Evolutionary conservation across 2,329 filamentous ascomycete species (phyloP).

Genomic region (Ceratocystis papillata): DNA sequence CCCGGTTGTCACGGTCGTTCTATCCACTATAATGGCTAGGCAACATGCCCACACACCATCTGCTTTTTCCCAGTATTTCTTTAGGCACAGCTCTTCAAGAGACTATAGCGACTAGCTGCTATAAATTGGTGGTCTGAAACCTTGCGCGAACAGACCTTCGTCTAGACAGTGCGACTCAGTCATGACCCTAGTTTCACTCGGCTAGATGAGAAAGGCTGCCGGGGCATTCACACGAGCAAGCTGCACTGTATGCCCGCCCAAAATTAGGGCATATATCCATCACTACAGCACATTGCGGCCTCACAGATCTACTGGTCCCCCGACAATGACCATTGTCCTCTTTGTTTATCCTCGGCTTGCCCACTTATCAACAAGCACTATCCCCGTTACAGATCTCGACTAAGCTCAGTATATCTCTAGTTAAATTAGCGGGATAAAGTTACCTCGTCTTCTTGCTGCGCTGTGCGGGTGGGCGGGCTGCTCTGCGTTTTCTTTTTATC

Average conservation of each 20-base stretch:
- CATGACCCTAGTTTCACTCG: neutral
- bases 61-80: neutral
- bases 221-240: neutral
- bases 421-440: neutral
- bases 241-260: neutral
- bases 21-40: neutral
- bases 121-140: constrained; percentile 13
- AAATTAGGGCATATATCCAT: neutral
- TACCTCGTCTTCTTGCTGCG: constrained; percentile 5
- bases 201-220: constrained; percentile 7
- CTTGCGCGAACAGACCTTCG: neutral
- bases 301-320: neutral
- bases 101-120: neutral
- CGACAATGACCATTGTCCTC: neutral
- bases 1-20: constrained; percentile 6
- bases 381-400: neutral
- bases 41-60: neutral
- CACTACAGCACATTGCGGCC: neutral
- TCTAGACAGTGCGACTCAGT: constrained; percentile 3
- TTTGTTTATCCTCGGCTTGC: neutral
- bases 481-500: neutral
- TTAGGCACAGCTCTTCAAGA: neutral
- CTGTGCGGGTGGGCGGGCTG: constrained; percentile 6
- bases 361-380: neutral
- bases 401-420: neutral